Evolutionary conservation across 2,329 filamentous ascomycete species (phyloP), one percentile per base, ranked within the genome.

Genomic region (Metarhizium album): DNA sequence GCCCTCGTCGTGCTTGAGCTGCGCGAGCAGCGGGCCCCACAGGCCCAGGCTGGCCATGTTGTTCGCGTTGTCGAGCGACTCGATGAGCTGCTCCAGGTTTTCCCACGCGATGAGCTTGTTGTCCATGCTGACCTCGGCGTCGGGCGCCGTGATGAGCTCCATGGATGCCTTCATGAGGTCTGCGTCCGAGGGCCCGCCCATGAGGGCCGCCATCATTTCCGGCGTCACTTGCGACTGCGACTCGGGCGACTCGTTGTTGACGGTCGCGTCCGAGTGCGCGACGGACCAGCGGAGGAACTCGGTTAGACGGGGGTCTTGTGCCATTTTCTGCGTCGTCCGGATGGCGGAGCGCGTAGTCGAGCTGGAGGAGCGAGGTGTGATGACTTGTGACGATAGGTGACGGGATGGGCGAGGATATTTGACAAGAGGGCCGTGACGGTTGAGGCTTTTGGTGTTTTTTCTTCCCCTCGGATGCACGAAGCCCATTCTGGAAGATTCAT

Each of bases 61-160:
- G 74, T 97, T 98, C 52, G 93, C 91, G 67, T 98, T 98, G 75
- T 98, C 93, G 60, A 97, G 82, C 55, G 80, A 83, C 73, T 96
- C 90, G 61, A 96, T 85, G 53, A 95, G 75, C 68, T 95, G 88
- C 72, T 95, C 90, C 55, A 96, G 86, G 71, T 96, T 95, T 77
- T 95, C 90, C 69, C 95, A 94, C 37, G 90, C 90, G 52, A 83
- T 79, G 49, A 94, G 70, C 67, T 87, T 89, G 69, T 88, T 80
- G 42, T 89, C 84, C 47, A 91, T 74, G 3, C 80, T 78, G 51
- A 85, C 72, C 51, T 84, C 76, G 8, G 81, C 71, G 59, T 79
- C 74, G 1, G 71, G 57, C 18, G 82, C 80, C 9, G 74, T 77
- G 62, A 96, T 84, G 51, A 86, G 81, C 27, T 78, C 76, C 82